These are phyloP conservation scores for Chloris gayana DNA, from an alignment of 176 grass and related monocot species.

Conservation along the genomic window DNA sequence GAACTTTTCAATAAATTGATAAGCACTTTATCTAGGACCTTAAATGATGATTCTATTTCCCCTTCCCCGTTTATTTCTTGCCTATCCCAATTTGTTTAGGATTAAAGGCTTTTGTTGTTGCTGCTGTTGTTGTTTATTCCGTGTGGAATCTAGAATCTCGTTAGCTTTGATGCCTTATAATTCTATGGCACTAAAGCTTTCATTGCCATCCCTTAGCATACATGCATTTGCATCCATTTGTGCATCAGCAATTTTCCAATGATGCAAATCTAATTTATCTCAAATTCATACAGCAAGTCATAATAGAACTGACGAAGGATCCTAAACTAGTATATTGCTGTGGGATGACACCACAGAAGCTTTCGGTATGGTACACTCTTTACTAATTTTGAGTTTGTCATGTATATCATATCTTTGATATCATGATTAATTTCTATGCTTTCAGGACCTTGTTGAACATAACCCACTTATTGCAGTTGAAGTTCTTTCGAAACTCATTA, in stretches of 20 bases:
- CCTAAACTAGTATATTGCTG: slow-evolving; percentile 95
- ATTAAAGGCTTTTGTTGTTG: no score
- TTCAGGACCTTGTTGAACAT: slow-evolving; percentile 98
- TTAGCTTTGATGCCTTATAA: slow-evolving; percentile 25
- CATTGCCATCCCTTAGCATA: not conserved
- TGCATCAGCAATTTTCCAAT: slow-evolving; percentile 37
- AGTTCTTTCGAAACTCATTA: slow-evolving; percentile 96
- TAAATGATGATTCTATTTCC: not conserved
- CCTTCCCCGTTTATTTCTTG: not conserved
- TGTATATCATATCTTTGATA: slow-evolving; percentile 8
- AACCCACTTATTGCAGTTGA: slow-evolving; percentile 97
- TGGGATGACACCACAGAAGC: slow-evolving; percentile 83
- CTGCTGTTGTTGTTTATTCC: no score
- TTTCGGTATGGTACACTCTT: slow-evolving; percentile 58
- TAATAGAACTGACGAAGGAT: slow-evolving; percentile 86
- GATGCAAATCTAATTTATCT: slow-evolving; percentile 53
- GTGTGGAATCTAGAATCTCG: not conserved
- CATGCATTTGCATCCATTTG: slow-evolving; percentile 1
- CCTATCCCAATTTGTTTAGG: no score
- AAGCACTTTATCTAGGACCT: slow-evolving; percentile 20
- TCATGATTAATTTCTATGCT: slow-evolving; percentile 28
- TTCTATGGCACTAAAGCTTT: slow-evolving; percentile 20
- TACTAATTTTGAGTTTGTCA: not conserved
- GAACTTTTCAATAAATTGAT: slow-evolving; percentile 7
- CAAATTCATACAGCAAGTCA: slow-evolving; percentile 88